Conservation (phyloP, 371 early-diverging fungal species). For the Syncephalis fuscata region DNA sequence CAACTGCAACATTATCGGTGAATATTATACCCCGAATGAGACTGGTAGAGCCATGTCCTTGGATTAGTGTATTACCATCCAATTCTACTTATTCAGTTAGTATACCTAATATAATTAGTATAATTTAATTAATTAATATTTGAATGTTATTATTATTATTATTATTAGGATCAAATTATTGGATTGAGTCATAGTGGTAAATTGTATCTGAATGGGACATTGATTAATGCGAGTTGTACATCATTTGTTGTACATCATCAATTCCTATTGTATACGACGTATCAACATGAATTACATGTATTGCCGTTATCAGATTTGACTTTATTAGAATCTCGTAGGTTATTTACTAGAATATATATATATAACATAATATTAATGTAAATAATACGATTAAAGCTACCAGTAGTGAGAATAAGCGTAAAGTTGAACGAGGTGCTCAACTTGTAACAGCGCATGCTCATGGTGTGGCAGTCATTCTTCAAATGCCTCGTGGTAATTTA, state of each 20-base stretch:
- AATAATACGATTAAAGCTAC: neutral
- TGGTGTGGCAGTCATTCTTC: constrained; percentile 61
- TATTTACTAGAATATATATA: too few relatives aligned
- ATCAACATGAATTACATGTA: constrained; percentile 66
- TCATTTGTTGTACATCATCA: constrained; percentile 73
- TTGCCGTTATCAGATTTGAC: neutral
- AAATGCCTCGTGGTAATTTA: constrained; percentile 94
- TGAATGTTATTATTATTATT: neutral
- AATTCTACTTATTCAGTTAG: neutral
- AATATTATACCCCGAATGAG: neutral
- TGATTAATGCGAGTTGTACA: constrained; percentile 60
- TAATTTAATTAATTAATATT: neutral
- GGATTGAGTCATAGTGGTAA: constrained; percentile 67
- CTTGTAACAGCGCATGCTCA: constrained; percentile 62
- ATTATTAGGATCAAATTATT: constrained; percentile 11
- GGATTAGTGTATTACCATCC: neutral
- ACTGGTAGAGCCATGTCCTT: constrained; percentile 5
- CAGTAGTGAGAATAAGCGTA: constrained; percentile 10
- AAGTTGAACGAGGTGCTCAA: constrained; percentile 76
- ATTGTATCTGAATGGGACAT: constrained; percentile 49
- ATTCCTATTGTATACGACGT: constrained; percentile 71
- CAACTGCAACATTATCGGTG: too few relatives aligned
- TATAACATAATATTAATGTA: too few relatives aligned
- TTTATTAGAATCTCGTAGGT: neutral
- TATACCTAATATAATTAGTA: neutral